These are phyloP conservation scores for cucumber (Cucumis sativus) DNA, from an alignment of 306 rosid species.

Conservation along the genomic window DNA sequence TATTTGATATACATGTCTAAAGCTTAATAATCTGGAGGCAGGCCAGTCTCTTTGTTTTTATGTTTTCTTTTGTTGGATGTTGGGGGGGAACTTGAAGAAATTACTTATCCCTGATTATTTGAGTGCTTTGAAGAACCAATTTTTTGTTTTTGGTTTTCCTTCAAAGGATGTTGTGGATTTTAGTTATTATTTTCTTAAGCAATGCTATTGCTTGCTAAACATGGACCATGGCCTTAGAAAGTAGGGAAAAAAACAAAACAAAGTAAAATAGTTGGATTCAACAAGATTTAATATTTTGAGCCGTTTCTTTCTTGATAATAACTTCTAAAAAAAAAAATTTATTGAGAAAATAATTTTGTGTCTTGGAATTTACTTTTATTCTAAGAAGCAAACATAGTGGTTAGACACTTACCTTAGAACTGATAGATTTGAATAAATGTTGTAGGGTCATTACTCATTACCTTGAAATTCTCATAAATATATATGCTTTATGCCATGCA, in stretches of 20 bases:
- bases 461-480: not conserved
- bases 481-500: not conserved
- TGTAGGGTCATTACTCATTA: not conserved
- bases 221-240: not conserved
- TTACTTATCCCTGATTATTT: not conserved
- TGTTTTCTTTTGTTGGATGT: not conserved
- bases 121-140: not conserved
- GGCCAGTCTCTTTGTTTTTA: not conserved
- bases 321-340: not conserved
- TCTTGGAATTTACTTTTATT: not conserved
- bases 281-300: not conserved
- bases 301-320: not conserved
- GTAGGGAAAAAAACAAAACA: too few species aligned
- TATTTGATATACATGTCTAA: not conserved
- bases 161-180: not conserved
- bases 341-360: not conserved
- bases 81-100: not conserved
- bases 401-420: not conserved
- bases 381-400: not conserved
- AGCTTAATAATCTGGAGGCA: not conserved
- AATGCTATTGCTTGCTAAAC: not conserved
- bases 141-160: not conserved
- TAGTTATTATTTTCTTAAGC: not conserved
- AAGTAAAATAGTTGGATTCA: not conserved
- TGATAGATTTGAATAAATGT: not conserved